Evolutionary conservation across 352 stramenopile species (phyloP).

Genomic region (Chrysophaeum taylorii): DNA sequence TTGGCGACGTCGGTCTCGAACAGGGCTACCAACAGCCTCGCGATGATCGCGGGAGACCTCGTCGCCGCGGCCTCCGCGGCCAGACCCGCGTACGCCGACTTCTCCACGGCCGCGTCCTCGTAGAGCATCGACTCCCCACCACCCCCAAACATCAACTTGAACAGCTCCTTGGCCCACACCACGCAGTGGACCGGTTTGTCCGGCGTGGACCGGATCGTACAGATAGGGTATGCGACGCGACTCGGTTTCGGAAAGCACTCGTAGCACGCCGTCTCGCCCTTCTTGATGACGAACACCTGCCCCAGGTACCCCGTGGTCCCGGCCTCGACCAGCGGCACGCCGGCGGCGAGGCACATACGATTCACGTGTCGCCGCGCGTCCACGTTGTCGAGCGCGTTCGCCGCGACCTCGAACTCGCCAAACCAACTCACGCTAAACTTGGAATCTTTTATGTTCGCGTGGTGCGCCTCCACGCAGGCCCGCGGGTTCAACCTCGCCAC

Average conservation of each 20-base stretch:
- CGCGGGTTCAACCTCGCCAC: conserved; percentile 64
- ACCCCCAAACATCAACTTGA: conserved; percentile 67
- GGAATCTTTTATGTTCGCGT: conserved; percentile 92
- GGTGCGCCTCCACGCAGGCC: conserved; percentile 76
- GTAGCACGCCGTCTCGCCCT: conserved; percentile 94
- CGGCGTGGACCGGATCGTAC: conserved; percentile 94
- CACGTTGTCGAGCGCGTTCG: conserved; percentile 99
- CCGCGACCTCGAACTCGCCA: conserved; percentile 83
- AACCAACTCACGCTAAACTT: conserved; percentile 86
- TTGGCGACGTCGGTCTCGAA: conserved; percentile 93
- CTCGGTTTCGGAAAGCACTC: conserved; percentile 89
- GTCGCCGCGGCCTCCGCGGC: not conserved
- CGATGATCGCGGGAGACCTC: conserved; percentile 14
- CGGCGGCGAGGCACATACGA: conserved; percentile 80
- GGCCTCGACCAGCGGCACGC: conserved; percentile 83
- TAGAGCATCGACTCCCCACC: conserved; percentile 85
- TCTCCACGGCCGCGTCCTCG: conserved; percentile 58
- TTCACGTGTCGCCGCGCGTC: conserved; percentile 97
- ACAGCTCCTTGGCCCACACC: conserved; percentile 92
- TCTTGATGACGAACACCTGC: conserved; percentile 88
- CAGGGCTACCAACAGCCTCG: conserved; percentile 65
- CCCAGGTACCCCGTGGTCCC: conserved; percentile 96
- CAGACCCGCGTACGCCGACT: conserved; percentile 28
- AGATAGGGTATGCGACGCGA: conserved; percentile 98
- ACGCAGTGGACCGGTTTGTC: conserved; percentile 99